These are phyloP conservation scores for Pseudogymnoascus sp. DNA, from an alignment of 2,329 filamentous ascomycete genomes.

Conservation along the genomic window DNA sequence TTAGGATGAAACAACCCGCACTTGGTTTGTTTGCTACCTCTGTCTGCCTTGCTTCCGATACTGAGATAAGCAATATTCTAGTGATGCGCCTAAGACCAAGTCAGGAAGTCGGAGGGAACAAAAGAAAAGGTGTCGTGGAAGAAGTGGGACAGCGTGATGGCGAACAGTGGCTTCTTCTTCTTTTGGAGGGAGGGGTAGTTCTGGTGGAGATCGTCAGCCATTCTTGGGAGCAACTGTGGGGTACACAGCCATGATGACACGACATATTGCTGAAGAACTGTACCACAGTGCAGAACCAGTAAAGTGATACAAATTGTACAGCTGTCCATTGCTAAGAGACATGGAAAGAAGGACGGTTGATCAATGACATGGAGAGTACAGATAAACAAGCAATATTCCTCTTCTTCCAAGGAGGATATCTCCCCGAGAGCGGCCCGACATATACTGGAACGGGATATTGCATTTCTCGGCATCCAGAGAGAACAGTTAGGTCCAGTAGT, in stretches of 20 bases:
- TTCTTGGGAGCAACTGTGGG: neutral
- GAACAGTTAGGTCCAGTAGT: neutral
- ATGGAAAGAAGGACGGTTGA: neutral
- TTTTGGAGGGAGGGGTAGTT: conserved; percentile 1
- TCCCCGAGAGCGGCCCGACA: neutral
- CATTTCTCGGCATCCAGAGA: neutral
- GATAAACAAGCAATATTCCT: neutral
- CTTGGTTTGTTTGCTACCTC: neutral
- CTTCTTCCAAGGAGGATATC: neutral
- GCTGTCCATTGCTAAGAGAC: neutral
- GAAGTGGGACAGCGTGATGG: neutral
- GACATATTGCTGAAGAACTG: neutral
- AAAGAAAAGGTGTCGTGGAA: neutral
- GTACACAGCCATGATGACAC: neutral
- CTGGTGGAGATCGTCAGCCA: neutral
- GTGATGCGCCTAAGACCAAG: neutral
- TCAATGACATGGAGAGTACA: neutral
- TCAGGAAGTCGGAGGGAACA: conserved; percentile 5
- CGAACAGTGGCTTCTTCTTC: neutral
- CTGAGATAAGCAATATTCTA: neutral
- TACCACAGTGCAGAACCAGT: neutral
- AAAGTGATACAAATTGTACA: neutral
- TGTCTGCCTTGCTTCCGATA: neutral
- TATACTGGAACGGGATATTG: neutral
- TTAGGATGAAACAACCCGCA: neutral